phyloP scores from a whole-genome alignment of 306 rosid species.

The Erythrophleum fordii region DNA sequence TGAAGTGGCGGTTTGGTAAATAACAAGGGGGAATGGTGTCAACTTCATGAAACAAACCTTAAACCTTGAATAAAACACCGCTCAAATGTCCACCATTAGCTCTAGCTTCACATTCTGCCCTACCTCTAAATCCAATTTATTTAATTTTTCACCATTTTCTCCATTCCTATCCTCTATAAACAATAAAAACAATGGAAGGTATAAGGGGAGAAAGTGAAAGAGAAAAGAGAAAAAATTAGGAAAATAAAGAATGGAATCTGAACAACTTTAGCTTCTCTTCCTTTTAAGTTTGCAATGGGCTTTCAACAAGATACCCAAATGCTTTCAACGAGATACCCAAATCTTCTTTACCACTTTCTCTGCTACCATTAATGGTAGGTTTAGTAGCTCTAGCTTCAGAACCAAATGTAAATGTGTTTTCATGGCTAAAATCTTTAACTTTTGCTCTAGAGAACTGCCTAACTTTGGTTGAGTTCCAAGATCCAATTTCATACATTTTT shows the following conservation, averaged over 20 bases:
- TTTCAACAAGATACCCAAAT: slow-evolving; percentile 49
- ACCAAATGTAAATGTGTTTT: slow-evolving; percentile 58
- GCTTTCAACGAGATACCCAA: slow-evolving; percentile 51
- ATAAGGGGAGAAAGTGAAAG: not conserved
- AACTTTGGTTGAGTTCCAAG: slow-evolving; percentile 73
- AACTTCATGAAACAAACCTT: not conserved
- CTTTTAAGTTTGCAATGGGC: slow-evolving; percentile 40
- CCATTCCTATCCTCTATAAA: slow-evolving; percentile 43
- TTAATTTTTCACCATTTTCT: slow-evolving; percentile 13
- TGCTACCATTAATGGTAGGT: slow-evolving; percentile 47
- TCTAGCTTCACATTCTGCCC: slow-evolving; percentile 20
- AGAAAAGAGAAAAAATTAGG: slow-evolving; percentile 14
- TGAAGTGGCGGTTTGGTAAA: slow-evolving; percentile 48
- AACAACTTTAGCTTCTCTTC: slow-evolving; percentile 21
- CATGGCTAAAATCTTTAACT: slow-evolving; percentile 77
- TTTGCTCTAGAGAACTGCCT: slow-evolving; percentile 78
- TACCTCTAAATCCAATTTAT: slow-evolving; percentile 20
- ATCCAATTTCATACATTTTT: slow-evolving; percentile 86
- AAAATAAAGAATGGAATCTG: slow-evolving; percentile 47
- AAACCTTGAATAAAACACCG: slow-evolving; percentile 51
- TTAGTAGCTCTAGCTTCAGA: slow-evolving; percentile 49
- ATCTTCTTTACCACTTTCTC: slow-evolving; percentile 5
- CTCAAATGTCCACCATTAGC: slow-evolving; percentile 34
- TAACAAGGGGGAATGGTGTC: slow-evolving; percentile 26
- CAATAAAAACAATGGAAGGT: slow-evolving; percentile 53